Base-by-base conservation (phyloP, 2,329 filamentous ascomycete genomes). In the Acephala macrosclerotiorum region DNA sequence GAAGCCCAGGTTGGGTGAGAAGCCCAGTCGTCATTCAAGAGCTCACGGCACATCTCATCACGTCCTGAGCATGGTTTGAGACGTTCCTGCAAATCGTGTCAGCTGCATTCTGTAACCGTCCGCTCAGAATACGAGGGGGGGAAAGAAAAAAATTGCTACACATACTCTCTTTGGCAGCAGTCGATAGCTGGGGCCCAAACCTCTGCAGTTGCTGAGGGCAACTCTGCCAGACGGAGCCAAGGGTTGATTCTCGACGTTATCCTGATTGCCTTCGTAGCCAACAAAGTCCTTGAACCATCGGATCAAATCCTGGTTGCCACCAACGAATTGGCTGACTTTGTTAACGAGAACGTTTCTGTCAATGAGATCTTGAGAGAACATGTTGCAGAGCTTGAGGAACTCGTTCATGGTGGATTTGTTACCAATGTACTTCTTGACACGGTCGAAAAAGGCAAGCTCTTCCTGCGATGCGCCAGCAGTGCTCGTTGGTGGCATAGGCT, bases 1-100 rank as follows among this genome's bases (percentile, higher is more conserved):
- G 95, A 98, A 1, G 95, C 96, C 96, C 96, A 99, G 0, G 96
- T 99, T 3, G 96, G 96, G 80, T 99, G 96, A 29, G 95, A 98
- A 1, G 96, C 96, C 96, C 96, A 99, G 72, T 97, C 93, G 73
- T 99, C 96, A 71, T 99, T 99, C 62, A 99, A 84, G 0, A 99
- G 95, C 26, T 91, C 90, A 71, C 93, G 91, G 80, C 96, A 99
- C 72, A 99, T 89, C 77, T 97, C 94, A 75, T 99, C 96, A 55
- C 96, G 91, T 12, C 96, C 96, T 75, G 93, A 96, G 81, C 96
- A 99, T 0, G 91, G 88, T 81, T 97, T 96, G 66, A 96, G 89
- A 12, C 94, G 91, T 77, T 98, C 96, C 82, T 87, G 64, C 7
- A 29, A 61, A 20, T 61, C 16, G 9, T 38, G n/a, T 49, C 20